Conservation (phyloP, 441 rosid genomes). For the Metrosideros polymorpha region DNA sequence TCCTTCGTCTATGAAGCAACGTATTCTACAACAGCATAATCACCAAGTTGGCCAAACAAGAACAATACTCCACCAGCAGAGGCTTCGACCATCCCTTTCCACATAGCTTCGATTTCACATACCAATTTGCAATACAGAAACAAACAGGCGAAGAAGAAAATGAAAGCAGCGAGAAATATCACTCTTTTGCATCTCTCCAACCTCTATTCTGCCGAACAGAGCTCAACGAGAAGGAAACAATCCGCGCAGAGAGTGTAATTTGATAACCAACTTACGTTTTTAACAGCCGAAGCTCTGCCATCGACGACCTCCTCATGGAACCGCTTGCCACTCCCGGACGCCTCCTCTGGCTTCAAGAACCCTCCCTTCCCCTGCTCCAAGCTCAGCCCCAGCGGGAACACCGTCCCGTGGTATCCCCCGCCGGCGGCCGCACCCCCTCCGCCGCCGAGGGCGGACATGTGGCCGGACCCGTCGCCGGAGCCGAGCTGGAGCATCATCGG, state of each 20-base stretch:
- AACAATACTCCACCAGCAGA: background rate
- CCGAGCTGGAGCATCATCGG: constrained; percentile 86
- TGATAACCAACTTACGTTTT: constrained; percentile 42
- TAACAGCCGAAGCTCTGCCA: constrained; percentile 45
- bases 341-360: constrained; percentile 66
- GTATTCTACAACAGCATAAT: background rate
- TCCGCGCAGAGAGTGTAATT: background rate
- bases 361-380: constrained; percentile 89
- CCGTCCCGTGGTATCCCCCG: constrained; percentile 44
- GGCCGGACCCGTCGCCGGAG: constrained; percentile 62
- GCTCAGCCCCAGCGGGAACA: constrained; percentile 81
- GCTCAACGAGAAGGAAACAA: background rate
- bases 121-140: background rate
- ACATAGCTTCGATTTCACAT: background rate
- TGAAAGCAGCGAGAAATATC: background rate
- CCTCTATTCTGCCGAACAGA: background rate
- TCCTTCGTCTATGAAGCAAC: background rate
- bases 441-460: constrained; percentile 40
- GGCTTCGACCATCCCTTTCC: background rate
- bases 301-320: constrained; percentile 59
- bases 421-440: constrained; percentile 25
- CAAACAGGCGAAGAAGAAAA: background rate
- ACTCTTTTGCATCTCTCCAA: background rate
- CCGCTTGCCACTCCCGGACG: constrained; percentile 68
- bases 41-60: background rate